Percentiles rank a stretch among this genome's conserved stretches.
These are phyloP conservation scores for Nepenthes gracilis DNA, from an alignment of 148 eudicot genomes.

Conservation along the genomic window DNA sequence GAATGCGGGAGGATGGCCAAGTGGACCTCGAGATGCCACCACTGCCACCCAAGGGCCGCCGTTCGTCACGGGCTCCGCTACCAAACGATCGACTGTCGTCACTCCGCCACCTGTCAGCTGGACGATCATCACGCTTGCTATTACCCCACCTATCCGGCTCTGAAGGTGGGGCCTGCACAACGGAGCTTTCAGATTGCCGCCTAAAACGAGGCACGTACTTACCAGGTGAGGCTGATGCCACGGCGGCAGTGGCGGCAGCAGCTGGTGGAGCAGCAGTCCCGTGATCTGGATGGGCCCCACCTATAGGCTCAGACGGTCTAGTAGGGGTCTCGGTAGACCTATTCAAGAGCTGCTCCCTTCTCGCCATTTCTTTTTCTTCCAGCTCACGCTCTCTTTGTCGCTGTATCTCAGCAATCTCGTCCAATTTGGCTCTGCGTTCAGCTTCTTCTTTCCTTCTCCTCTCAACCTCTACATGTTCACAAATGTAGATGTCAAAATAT, in stretches of 20 bases:
- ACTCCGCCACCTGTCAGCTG: slow-evolving; percentile 44
- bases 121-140: slow-evolving; percentile 22
- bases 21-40: slow-evolving; percentile 16
- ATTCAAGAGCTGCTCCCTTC: slow-evolving; percentile 44
- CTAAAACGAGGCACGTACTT: slow-evolving; percentile 58
- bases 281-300: slow-evolving; percentile 19
- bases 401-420: slow-evolving; percentile 86
- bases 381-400: slow-evolving; percentile 70
- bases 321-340: slow-evolving; percentile 12
- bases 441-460: slow-evolving; percentile 59
- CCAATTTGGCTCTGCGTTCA: slow-evolving; percentile 61
- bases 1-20: slow-evolving; percentile 34
- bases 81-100: slow-evolving; percentile 29
- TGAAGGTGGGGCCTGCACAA: slow-evolving; percentile 31
- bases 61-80: slow-evolving; percentile 6
- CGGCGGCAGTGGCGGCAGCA: slow-evolving; percentile 10
- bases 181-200: slow-evolving; percentile 11
- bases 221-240: slow-evolving; percentile 28
- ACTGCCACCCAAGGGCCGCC: not conserved
- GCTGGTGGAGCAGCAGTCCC: slow-evolving; percentile 23
- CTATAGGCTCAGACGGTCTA: slow-evolving; percentile 22
- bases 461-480: slow-evolving; percentile 7
- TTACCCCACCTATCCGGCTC: slow-evolving; percentile 46
- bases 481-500: not conserved
- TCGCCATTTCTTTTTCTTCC: slow-evolving; percentile 57